Base-by-base conservation (phyloP, 176 grass and related monocot species). In the Saccharum spontaneum region DNA sequence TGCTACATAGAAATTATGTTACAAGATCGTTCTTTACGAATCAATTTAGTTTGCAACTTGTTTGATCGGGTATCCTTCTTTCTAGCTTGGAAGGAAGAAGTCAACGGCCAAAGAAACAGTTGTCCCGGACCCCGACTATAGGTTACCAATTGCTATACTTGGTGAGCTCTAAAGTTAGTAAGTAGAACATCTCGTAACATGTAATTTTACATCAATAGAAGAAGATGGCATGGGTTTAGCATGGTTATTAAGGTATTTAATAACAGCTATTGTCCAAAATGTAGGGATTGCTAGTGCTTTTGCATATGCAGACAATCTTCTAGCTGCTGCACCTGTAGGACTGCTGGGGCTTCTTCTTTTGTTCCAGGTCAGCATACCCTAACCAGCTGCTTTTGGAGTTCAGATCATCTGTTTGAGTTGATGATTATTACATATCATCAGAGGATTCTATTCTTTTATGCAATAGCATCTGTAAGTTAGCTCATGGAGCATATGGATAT, bases 61-160 rank as follows among this genome's bases (percentile, higher is more conserved):
- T 67, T 77, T 72, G 15, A 78, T 70, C 9, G 14, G 23, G 20
- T 59, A 15, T 54, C 63, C 39, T 69, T 23, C 14, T 84, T 78
- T 45, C 34, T 73, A 98, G 95, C 9, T 95, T 75, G 95, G 95
- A 88, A 90, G 87, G 69, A 93, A 98, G 71, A 93, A 98, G 83
- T 82, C 91, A 46, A 88, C 54, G 48, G 78, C 79, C 61, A 95
- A 85, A 76, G 91, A 92, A 86, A 84, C 88, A 38, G 87, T 98
- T 36, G 69, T 93, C 72, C 95, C 93, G 34, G 87, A 98, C 31
- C 95, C 93, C 43, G 95, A 98, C 91, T 98, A 95, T 69, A 84
- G 95, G 66, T 75, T 98, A 90, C 95, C 95, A 8, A 79, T 95
- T 85, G 91, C 37, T 86, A 71, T 98, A 82, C 87, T 98, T 82